These are phyloP conservation scores for Mesembryanthemum crystallinum DNA, from an alignment of 148 eudicot genomes.

Conservation along the genomic window DNA sequence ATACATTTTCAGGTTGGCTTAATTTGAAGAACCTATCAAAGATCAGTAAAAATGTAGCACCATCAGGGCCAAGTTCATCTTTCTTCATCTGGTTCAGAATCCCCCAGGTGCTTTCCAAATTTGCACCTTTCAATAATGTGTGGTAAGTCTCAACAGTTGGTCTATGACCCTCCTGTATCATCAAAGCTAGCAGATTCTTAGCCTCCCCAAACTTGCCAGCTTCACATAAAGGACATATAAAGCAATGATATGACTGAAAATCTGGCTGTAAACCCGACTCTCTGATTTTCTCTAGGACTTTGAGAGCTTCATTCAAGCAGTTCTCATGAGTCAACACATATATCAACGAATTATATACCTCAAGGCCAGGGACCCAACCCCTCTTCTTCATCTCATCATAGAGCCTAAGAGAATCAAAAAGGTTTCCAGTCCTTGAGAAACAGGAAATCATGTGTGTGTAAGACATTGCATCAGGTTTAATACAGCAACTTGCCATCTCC, in stretches of 20 bases:
- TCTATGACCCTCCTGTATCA: conserved; percentile 48
- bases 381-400: conserved; percentile 89
- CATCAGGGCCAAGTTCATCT: conserved; percentile 64
- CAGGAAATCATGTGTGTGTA: conserved; percentile 84
- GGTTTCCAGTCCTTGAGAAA: conserved; percentile 61
- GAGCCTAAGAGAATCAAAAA: conserved; percentile 78
- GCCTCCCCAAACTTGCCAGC: conserved; percentile 64
- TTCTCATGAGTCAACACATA: conserved; percentile 66
- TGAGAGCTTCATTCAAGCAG: conserved; percentile 71
- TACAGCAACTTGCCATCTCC: conserved; percentile 72
- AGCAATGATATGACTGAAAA: conserved; percentile 55
- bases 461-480: conserved; percentile 61
- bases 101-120: conserved; percentile 48
- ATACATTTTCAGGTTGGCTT: conserved; percentile 57
- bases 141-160: conserved; percentile 75
- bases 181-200: conserved; percentile 43
- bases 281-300: conserved; percentile 54
- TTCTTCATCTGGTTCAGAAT: conserved; percentile 60
- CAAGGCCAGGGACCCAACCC: conserved; percentile 59
- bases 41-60: conserved; percentile 49
- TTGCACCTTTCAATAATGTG: conserved; percentile 52
- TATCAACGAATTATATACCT: conserved; percentile 76
- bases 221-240: conserved; percentile 80
- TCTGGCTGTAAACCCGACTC: conserved; percentile 54
- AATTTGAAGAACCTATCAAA: conserved; percentile 50